Conservation (phyloP, 2,329 filamentous ascomycete genomes). For the Xylaria sp. region DNA sequence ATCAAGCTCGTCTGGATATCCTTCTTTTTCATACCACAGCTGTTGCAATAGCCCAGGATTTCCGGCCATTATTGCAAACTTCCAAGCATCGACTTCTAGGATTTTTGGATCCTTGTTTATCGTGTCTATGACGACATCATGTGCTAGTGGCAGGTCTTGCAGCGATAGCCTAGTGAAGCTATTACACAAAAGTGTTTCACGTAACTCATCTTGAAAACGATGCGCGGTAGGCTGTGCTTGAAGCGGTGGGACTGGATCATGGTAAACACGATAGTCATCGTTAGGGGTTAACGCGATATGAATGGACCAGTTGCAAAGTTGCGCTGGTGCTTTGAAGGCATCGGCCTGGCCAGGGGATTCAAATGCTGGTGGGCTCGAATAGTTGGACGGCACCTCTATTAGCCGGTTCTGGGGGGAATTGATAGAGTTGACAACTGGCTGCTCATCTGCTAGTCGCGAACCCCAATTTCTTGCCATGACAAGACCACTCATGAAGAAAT, state of each 20-base stretch:
- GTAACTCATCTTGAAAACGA: neutral
- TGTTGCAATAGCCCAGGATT: constrained; percentile 4
- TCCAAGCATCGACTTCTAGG: constrained; percentile 18
- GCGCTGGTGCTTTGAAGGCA: neutral
- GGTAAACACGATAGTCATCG: neutral
- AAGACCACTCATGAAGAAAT: constrained; percentile 1
- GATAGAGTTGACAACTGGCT: neutral
- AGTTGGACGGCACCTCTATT: neutral
- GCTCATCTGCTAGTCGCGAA: neutral
- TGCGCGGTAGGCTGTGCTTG: neutral
- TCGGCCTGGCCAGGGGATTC: neutral
- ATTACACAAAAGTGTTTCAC: neutral
- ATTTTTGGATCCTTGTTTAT: constrained; percentile 16
- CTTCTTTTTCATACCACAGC: rapidly evolving
- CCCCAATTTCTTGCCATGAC: neutral
- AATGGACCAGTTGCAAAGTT: constrained; percentile 3
- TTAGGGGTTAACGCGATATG: neutral
- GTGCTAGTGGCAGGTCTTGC: constrained; percentile 24
- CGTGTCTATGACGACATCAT: constrained; percentile 2
- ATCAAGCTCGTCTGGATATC: neutral
- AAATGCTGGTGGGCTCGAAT: neutral
- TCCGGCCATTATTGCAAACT: constrained; percentile 35
- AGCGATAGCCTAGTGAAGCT: constrained; percentile 2
- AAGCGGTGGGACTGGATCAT: neutral
- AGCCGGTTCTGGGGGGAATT: neutral